Conservation (phyloP, 164 flowering plant species). For the Brasenia schreberi region DNA sequence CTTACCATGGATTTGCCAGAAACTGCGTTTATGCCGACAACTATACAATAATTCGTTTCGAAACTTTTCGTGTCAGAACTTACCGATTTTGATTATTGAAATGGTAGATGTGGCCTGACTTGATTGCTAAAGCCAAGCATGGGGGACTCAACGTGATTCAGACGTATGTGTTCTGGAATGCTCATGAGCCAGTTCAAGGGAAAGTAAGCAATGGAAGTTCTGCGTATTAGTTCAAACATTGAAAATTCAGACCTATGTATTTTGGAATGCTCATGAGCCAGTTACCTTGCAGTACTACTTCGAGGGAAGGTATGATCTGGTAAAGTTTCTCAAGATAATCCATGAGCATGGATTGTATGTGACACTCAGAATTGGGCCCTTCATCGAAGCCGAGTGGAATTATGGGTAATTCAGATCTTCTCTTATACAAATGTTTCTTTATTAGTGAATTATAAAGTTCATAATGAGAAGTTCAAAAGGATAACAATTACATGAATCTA, state of each 20-base stretch:
- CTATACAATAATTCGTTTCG: neutral
- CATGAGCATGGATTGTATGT: conserved; percentile 4
- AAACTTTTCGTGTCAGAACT: neutral
- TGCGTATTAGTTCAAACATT: conserved; percentile 27
- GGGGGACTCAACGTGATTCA: conserved; percentile 11
- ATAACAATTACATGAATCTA: neutral
- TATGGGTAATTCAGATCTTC: conserved; percentile 1
- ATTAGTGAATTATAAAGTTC: neutral
- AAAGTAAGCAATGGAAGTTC: conserved; percentile 30
- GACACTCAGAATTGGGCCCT: conserved; percentile 6
- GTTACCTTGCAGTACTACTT: conserved; percentile 7
- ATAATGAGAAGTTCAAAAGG: neutral
- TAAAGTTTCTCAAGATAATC: conserved; percentile 4
- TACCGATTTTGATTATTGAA: neutral
- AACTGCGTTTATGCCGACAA: no score
- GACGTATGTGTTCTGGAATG: conserved; percentile 11
- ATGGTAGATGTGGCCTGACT: conserved; percentile 9
- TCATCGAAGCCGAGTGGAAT: conserved; percentile 7
- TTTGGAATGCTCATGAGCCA: conserved; percentile 14
- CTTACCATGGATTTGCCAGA: no score
- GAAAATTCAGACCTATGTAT: conserved; percentile 13
- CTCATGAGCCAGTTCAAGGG: conserved; percentile 10
- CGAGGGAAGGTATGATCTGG: conserved; percentile 5
- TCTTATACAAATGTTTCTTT: neutral
- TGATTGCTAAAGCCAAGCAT: conserved; percentile 8